Base-by-base conservation (phyloP, 768 basidiomycete genomes). In the Boletus vinaceobasis region DNA sequence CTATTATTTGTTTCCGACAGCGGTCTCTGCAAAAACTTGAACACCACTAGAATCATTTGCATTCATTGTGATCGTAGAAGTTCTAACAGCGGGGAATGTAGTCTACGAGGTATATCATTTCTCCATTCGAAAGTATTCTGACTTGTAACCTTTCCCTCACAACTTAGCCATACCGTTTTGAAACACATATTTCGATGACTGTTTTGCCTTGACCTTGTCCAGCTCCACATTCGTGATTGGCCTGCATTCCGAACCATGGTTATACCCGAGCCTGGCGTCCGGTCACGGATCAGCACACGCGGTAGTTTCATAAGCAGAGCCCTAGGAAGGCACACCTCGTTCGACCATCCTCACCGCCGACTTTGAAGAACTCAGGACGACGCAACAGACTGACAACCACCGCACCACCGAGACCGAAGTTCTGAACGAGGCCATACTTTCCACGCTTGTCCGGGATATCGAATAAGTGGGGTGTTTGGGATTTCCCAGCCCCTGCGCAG, bases 361-460 rank as follows among this genome's bases (percentile, higher is more conserved):
- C 66, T 52, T 79, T 75, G 69, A 73, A 93, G 71, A 91, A 93
- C 50, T 87, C 85, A 0, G 90, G 90, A 14, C 88, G 78, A 23
- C 85, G 82, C 39, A 91, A 75, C 13, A 92, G 72, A 33, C 83
- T 86, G 43, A 89, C 82, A 29, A 90, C 87, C 1, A 80, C 86
- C n/a, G 87, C 88, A 46, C 86, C 85, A 52, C 89, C 90, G 11
- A 92, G 77, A 17, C 91, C 90, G 38, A 92, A 73, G 64, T 93
- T 91, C 61, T 91, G 90, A 7, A 88, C 83, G 11, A 93, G 74
- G 2, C 87, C 90, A 60, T 79, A 89, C 70, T 90, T 90, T 10
- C 88, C 87, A 15, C 84, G 81, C 58, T 77, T 76, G 68, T 89
- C 87, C 0, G 74, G 46, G 9, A 60, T 73, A 58, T 85, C 77